These are phyloP conservation scores for Samsoniella hepiali DNA, from an alignment of 2,329 filamentous ascomycete genomes.

Conservation along the genomic window DNA sequence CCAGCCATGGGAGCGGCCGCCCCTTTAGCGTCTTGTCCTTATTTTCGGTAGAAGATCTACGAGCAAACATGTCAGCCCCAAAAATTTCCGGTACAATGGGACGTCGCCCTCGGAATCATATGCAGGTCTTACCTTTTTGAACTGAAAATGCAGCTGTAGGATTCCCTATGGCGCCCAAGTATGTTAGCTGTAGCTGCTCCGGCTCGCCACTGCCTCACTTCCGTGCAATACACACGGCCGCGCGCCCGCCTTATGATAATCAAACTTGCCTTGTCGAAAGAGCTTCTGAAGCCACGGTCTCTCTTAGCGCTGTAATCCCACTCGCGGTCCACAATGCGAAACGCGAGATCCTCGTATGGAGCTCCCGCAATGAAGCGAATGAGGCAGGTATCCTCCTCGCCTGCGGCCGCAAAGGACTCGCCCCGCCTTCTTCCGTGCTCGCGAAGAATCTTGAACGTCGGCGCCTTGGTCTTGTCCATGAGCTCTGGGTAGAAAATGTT, in stretches of 20 bases:
- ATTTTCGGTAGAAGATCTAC: constrained; percentile 58
- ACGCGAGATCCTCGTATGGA: constrained; percentile 95
- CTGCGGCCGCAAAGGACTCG: constrained; percentile 88
- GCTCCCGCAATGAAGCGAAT: constrained; percentile 94
- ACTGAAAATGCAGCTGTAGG: constrained; percentile 94
- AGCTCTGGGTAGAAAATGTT: constrained; percentile 99
- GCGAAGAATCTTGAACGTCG: constrained; percentile 92
- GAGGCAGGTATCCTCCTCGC: constrained; percentile 94
- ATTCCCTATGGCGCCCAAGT: constrained; percentile 63
- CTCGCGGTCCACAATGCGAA: constrained; percentile 95
- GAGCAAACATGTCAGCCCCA: constrained; percentile 24
- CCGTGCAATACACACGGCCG: neutral
- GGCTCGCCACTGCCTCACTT: neutral
- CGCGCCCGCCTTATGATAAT: constrained; percentile 3
- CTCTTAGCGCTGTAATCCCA: constrained; percentile 98
- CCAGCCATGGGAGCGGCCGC: neutral
- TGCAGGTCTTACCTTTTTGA: constrained; percentile 74
- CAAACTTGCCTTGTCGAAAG: constrained; percentile 84
- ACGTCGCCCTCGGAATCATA: neutral
- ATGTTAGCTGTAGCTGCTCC: constrained; percentile 6
- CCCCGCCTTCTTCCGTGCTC: constrained; percentile 86
- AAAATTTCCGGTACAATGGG: constrained; percentile 11
- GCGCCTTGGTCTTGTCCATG: constrained; percentile 89
- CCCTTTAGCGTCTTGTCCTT: constrained; percentile 21
- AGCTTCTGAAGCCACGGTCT: constrained; percentile 92